These are phyloP conservation scores for Hortiboletus flavorubellus DNA, from an alignment of 768 basidiomycete species.

Conservation along the genomic window DNA sequence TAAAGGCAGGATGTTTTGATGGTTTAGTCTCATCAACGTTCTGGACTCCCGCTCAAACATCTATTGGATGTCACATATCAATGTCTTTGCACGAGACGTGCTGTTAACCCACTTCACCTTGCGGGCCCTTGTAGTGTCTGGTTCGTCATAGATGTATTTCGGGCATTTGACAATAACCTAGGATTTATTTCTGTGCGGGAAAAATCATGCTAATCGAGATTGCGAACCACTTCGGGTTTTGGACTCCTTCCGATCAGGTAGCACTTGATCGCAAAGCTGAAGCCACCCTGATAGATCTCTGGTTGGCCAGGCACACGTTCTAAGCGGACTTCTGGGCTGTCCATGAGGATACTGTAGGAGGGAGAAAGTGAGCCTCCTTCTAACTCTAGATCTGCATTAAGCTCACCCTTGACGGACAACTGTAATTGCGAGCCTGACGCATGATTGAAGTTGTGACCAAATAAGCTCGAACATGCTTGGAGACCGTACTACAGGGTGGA, in stretches of 20 bases:
- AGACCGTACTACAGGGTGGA: not conserved
- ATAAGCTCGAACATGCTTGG: not conserved
- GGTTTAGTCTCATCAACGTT: slow-evolving; percentile 2
- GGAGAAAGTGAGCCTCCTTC: not conserved
- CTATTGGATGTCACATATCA: not conserved
- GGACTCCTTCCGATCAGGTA: not conserved
- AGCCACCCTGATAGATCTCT: slow-evolving; percentile 10
- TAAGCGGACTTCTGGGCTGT: not conserved
- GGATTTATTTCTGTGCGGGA: not conserved
- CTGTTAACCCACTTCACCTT: slow-evolving; percentile 3
- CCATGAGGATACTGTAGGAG: not conserved
- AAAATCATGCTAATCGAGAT: not conserved
- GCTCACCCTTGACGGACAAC: not conserved
- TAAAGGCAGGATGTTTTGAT: slow-evolving; percentile 11
- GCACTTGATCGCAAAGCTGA: slow-evolving; percentile 4
- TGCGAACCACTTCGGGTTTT: slow-evolving; percentile 12
- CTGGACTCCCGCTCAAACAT: slow-evolving; percentile 8
- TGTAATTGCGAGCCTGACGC: not conserved
- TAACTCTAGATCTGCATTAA: not conserved
- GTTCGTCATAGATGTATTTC: not conserved
- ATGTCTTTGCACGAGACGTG: not conserved
- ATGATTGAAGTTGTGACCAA: not conserved
- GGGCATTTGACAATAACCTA: slow-evolving; percentile 15
- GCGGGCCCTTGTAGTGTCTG: not conserved
- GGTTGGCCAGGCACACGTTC: slow-evolving; percentile 10